Base-by-base conservation (phyloP, 768 basidiomycete genomes). In the Boletus insuetus region DNA sequence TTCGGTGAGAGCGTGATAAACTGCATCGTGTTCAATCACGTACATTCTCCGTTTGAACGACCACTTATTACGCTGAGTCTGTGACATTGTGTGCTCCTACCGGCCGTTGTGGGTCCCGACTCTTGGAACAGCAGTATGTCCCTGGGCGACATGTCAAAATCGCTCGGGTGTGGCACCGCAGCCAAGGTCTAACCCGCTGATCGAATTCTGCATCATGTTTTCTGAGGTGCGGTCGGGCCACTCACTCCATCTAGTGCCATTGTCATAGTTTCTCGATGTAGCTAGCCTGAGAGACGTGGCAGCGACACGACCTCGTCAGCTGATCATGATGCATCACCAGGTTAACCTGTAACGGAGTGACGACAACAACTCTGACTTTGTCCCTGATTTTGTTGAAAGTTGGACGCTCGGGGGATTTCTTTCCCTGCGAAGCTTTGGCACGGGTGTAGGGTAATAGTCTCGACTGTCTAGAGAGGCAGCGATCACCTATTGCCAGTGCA, bases 211-310 rank as follows among this genome's bases (percentile, higher is more conserved):
- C 43, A 35, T 34, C 35, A 35, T 4, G 8, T 11, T n/a, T 50
- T 38, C 20, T 38, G 54, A 46, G 12, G 45, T 51, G 87, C 87
- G 19, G 88, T 24, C 5, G 9, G 26, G 26, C 26, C 26, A 29
- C 24, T 24, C 6, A 24, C 24, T 24, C 24, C 24, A 24, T 6
- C 29, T 29, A 9, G 29, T 8, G 74, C 77, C 20, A 76, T 73
- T 37, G 77, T 69, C 31, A 81, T 66, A 72, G 37, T 73, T 24
- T 55, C 51, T 62, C 62, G 45, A 71, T 38, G 26, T 29, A 29
- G 51, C 49, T 47, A 17, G n/a, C n/a, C n/a, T n/a, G n/a, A n/a
- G 40, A 44, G 40, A n/a, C 20, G 40, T 6, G 26, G 46, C 20
- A 43, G 20, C 9, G 19, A 22, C 3, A 17, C 12, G 14, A 19